Percentiles rank a stretch among this genome's conserved stretches.
phyloP scores from a whole-genome alignment of 768 basidiomycete species.

The Lactarius indigo region DNA sequence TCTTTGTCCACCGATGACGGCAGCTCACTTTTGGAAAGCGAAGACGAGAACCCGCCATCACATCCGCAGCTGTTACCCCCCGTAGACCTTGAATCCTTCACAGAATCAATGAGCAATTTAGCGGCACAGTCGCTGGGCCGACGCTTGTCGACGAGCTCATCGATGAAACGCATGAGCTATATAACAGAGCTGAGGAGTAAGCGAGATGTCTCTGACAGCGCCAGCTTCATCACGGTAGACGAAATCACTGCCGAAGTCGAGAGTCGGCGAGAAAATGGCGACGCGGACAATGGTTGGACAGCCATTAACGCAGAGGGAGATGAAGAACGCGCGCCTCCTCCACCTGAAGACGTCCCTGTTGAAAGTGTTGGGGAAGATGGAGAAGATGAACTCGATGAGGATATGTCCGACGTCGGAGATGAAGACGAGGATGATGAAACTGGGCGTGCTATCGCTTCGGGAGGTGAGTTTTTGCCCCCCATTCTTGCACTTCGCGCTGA shows the following conservation, averaged over 20 bases:
- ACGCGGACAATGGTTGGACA: conserved; percentile 64
- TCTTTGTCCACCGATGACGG: conserved; percentile 76
- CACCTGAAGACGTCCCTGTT: conserved; percentile 32
- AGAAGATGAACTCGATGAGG: conserved; percentile 40
- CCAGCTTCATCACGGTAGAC: conserved; percentile 91
- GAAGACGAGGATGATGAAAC: conserved; percentile 44
- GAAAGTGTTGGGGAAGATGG: conserved; percentile 48
- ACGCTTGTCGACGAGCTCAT: conserved; percentile 43
- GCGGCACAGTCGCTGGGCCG: conserved; percentile 34
- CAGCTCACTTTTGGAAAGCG: conserved; percentile 55
- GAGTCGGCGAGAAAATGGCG: conserved; percentile 57
- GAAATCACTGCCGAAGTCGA: conserved; percentile 97
- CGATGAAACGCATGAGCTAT: conserved; percentile 67
- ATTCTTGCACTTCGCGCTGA: neutral
- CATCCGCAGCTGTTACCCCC: conserved; percentile 68
- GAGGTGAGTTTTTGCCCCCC: conserved; percentile 41
- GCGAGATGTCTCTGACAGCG: conserved; percentile 83
- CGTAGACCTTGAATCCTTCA: conserved; percentile 71
- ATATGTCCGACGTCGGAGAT: conserved; percentile 42
- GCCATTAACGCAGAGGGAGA: conserved; percentile 57
- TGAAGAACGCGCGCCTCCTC: conserved; percentile 31
- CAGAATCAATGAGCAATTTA: conserved; percentile 69
- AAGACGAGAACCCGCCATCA: conserved; percentile 38
- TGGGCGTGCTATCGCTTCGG: conserved; percentile 52
- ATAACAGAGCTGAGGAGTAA: conserved; percentile 79